Conservation (phyloP, 768 basidiomycete genomes). For the Auriscalpium orientale region DNA sequence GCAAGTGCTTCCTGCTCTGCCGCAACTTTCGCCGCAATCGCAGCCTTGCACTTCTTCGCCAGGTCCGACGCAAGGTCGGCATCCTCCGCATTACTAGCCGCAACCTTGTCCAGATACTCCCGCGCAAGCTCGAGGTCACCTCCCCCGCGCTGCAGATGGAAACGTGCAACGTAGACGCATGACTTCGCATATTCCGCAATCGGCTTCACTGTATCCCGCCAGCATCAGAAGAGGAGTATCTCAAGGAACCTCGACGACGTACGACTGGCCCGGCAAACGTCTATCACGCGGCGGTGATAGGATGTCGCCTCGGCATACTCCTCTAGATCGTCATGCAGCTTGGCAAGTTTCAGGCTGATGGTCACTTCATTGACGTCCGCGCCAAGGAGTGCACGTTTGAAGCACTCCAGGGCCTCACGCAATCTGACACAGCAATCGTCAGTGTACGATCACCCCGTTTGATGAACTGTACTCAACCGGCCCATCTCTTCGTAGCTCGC, state of each 20-base stretch:
- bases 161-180: constrained; percentile 76
- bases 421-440: constrained; percentile 36
- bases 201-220: constrained; percentile 44
- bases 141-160: constrained; percentile 53
- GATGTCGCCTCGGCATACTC: constrained; percentile 64
- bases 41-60: constrained; percentile 12
- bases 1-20: neutral
- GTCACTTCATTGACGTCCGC: constrained; percentile 71
- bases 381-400: constrained; percentile 81
- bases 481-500: constrained; percentile 91
- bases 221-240: neutral
- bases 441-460: neutral
- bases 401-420: constrained; percentile 85
- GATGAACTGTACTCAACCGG: constrained; percentile 29
- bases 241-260: constrained; percentile 12
- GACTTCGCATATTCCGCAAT: constrained; percentile 78
- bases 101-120: constrained; percentile 60
- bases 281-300: constrained; percentile 76
- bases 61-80: constrained; percentile 13
- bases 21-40: constrained; percentile 7
- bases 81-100: constrained; percentile 18
- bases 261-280: constrained; percentile 62
- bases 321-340: constrained; percentile 57
- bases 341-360: constrained; percentile 68
- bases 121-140: constrained; percentile 66